Percentiles rank a stretch among this genome's conserved stretches.
Evolutionary conservation across 179 eudicot genomes (phyloP).

Genomic region (Nepenthes alata): DNA sequence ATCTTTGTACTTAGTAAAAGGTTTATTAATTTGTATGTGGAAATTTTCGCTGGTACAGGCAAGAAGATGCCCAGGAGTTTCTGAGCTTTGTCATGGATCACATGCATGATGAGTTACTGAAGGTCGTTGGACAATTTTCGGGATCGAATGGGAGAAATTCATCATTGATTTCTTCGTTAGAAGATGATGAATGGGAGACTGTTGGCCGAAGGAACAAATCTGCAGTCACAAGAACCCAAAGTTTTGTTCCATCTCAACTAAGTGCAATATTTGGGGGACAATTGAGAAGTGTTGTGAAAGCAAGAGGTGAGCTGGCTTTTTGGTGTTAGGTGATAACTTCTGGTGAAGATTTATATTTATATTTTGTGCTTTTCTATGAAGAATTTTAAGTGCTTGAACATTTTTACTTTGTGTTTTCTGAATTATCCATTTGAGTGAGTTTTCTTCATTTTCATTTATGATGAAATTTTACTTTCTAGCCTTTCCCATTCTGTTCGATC

Average conservation of each 20-base stretch:
- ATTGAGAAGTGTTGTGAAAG: constrained; percentile 71
- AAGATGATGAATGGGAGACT: constrained; percentile 95
- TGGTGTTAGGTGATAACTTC: no score
- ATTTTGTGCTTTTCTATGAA: no score
- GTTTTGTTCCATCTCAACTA: constrained; percentile 66
- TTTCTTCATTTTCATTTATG: no score
- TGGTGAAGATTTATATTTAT: no score
- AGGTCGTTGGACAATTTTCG: constrained; percentile 53
- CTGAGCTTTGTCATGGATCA: constrained; percentile 77
- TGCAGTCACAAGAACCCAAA: constrained; percentile 94
- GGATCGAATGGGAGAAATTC: constrained; percentile 30
- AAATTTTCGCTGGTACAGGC: constrained; percentile 28
- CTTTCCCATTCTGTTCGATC: no score
- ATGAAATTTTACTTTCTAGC: no score
- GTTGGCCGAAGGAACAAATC: constrained; percentile 95
- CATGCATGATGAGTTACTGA: constrained; percentile 85
- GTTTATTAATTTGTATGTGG: no score
- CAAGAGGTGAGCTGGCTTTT: constrained; percentile 38
- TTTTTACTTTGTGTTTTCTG: no score
- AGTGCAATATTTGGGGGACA: constrained; percentile 83
- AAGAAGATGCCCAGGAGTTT: constrained; percentile 97
- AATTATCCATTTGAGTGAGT: no score
- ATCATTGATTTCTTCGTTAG: constrained; percentile 52
- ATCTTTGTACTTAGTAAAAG: no score
- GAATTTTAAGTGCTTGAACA: no score